These are phyloP conservation scores for Paramecium biaurelia DNA, from an alignment of 73 alveolate species.

Conservation along the genomic window DNA sequence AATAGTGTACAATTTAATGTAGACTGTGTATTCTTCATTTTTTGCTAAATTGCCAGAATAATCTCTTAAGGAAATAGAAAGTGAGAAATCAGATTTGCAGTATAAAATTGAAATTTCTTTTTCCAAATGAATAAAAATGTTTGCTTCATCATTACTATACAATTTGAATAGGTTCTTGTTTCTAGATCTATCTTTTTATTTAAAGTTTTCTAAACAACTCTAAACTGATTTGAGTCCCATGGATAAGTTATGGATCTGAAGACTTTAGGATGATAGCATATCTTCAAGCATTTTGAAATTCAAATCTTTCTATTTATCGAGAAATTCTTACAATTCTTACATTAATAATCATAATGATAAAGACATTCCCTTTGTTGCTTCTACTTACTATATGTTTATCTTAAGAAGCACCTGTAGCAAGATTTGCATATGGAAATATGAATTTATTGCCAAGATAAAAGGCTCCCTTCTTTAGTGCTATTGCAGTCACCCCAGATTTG, in stretches of 20 bases:
- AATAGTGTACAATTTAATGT: neutral
- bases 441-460: slow-evolving; percentile 53
- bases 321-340: slow-evolving; percentile 33
- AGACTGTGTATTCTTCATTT: neutral
- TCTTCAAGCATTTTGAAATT: neutral
- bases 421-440: neutral
- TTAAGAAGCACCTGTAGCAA: neutral
- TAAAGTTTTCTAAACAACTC: neutral
- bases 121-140: neutral
- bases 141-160: neutral
- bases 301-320: neutral
- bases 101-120: neutral
- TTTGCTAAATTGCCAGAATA: neutral
- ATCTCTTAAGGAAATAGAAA: neutral
- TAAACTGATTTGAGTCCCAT: neutral
- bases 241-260: neutral
- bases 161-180: neutral
- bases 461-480: slow-evolving; percentile 65
- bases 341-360: slow-evolving; percentile 39
- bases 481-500: slow-evolving; percentile 57
- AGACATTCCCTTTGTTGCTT: neutral
- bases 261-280: neutral
- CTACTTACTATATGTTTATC: neutral
- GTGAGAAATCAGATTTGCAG: neutral
- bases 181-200: neutral